Conservation (phyloP, 2,329 filamentous ascomycete genomes). For the Venturia effusa region DNA sequence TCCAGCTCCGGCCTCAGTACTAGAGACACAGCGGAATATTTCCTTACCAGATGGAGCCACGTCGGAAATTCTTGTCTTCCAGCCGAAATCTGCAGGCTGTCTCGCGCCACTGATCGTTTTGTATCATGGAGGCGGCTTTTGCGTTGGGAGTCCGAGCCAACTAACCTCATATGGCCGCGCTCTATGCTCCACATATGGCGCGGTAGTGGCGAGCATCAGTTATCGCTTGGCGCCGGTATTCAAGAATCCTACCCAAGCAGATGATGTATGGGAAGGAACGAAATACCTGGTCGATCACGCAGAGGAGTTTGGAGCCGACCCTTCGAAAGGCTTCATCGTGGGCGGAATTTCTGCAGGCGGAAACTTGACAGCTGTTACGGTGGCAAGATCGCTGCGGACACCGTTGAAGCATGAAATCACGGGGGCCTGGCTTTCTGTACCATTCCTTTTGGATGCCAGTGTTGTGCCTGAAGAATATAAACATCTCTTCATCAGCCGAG, state of each 20-base stretch:
- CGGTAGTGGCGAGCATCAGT: neutral
- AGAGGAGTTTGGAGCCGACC: conserved; percentile 26
- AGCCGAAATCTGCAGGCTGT: neutral
- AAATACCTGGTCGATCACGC: conserved; percentile 26
- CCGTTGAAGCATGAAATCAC: conserved; percentile 4
- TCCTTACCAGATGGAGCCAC: neutral
- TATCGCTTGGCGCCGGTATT: conserved; percentile 36
- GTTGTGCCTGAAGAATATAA: conserved; percentile 5
- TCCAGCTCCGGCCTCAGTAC: neutral
- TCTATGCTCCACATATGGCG: neutral
- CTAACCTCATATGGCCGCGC: neutral
- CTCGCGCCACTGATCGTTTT: neutral
- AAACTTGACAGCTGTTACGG: conserved; percentile 34
- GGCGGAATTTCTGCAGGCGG: conserved; percentile 42
- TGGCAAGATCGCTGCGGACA: conserved; percentile 3
- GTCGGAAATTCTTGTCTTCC: neutral
- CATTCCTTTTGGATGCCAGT: neutral
- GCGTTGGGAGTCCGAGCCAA: neutral
- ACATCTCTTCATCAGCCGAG: neutral
- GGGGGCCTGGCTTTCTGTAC: conserved; percentile 6
- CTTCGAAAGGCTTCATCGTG: conserved; percentile 36
- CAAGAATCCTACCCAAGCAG: conserved; percentile 35
- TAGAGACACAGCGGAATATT: neutral
- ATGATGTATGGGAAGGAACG: conserved; percentile 38
- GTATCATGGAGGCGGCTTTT: neutral